phyloP scores from a whole-genome alignment of 2,329 filamentous ascomycete species.

The Penicillium sp. region DNA sequence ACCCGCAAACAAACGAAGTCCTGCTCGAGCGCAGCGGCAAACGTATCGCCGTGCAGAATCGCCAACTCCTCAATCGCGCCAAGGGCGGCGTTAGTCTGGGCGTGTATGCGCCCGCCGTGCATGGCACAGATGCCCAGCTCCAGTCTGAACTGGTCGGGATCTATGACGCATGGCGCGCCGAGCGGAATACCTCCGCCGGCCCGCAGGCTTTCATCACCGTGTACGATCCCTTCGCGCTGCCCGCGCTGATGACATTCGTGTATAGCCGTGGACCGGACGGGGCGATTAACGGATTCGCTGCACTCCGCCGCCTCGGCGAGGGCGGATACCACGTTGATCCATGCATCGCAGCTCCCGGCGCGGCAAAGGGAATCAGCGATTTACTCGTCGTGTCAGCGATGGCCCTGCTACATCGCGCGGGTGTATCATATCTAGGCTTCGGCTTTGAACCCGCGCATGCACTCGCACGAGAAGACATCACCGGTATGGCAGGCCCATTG shows the following conservation, averaged over 20 bases:
- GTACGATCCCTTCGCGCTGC: constrained; percentile 49
- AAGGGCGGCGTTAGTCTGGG: constrained; percentile 45
- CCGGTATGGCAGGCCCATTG: constrained; percentile 38
- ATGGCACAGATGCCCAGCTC: constrained; percentile 38
- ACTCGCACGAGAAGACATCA: constrained; percentile 37
- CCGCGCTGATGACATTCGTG: constrained; percentile 49
- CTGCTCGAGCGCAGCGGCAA: constrained; percentile 45
- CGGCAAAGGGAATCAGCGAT: constrained; percentile 48
- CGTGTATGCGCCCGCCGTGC: constrained; percentile 42
- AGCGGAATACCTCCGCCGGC: constrained; percentile 39
- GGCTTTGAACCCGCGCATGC: constrained; percentile 47
- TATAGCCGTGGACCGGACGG: constrained; percentile 43
- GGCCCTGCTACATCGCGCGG: constrained; percentile 43
- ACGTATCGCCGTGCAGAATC: constrained; percentile 45
- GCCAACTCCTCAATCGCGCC: constrained; percentile 43
- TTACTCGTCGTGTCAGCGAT: constrained; percentile 47
- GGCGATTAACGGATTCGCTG: constrained; percentile 46
- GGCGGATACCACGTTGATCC: constrained; percentile 53
- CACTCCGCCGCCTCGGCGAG: constrained; percentile 45
- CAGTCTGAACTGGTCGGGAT: constrained; percentile 42
- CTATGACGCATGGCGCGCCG: constrained; percentile 48
- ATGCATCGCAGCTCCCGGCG: constrained; percentile 43
- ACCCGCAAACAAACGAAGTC: constrained; percentile 49
- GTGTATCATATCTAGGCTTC: constrained; percentile 45
- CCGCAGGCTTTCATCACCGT: constrained; percentile 51